These are phyloP conservation scores for Thecaphora thlaspeos DNA, from an alignment of 1,284 basidiomycete genomes.

Conservation along the genomic window DNA sequence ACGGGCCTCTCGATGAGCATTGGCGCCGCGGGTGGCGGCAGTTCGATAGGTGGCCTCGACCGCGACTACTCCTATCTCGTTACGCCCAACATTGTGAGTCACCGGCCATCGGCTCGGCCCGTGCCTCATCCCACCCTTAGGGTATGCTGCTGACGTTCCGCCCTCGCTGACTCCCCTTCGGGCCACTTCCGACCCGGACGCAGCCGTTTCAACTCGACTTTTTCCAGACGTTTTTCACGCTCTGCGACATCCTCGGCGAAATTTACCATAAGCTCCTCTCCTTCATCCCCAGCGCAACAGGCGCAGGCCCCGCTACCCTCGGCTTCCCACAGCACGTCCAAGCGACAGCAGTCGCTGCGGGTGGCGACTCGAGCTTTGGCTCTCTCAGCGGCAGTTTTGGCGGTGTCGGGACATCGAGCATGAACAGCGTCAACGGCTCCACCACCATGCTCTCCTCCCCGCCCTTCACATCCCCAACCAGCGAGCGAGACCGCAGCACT, in stretches of 20 bases:
- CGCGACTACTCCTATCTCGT: conserved; percentile 71
- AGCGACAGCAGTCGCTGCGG: too few species aligned
- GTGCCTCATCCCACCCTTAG: too few species aligned
- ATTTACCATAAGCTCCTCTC: conserved; percentile 43
- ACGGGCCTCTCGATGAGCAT: neutral
- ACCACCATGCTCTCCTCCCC: too few species aligned
- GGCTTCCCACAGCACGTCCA: conserved; percentile 1
- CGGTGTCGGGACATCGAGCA: too few species aligned
- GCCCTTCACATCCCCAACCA: too few species aligned
- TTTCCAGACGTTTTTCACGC: conserved; percentile 42
- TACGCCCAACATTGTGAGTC: conserved; percentile 65
- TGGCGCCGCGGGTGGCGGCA: neutral
- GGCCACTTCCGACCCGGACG: neutral
- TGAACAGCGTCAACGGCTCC: too few species aligned
- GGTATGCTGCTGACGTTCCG: too few species aligned
- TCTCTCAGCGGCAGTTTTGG: too few species aligned
- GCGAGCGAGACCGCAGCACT: conserved; percentile 9
- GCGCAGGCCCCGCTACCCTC: neutral
- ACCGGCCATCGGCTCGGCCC: too few species aligned
- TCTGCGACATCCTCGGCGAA: conserved; percentile 44
- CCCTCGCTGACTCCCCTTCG: neutral
- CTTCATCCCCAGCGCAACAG: conserved; percentile 10
- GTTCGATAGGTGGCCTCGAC: conserved; percentile 5
- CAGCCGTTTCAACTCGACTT: conserved; percentile 45
- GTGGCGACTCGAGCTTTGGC: too few species aligned